A percentile compares a stretch with the other conserved stretches of the same genome.
Evolutionary conservation across 106 monocot species (phyloP).

Genomic region (Hemerocallis citrina): DNA sequence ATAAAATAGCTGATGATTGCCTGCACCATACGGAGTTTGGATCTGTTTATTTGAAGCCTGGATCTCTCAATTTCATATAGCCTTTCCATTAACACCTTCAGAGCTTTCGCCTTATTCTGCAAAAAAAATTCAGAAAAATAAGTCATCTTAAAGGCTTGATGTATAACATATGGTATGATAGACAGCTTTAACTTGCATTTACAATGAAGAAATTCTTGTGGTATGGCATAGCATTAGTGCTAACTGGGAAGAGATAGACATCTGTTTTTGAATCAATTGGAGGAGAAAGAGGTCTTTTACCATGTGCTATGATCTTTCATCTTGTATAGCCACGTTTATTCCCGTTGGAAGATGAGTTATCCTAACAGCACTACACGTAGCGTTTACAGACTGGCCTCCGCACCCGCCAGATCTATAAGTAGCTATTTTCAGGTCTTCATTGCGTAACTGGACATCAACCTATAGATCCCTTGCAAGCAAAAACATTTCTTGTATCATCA

Average conservation of each 20-base stretch:
- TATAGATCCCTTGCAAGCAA: conserved; percentile 16
- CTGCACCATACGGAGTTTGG: conserved; percentile 85
- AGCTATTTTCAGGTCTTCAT: conserved; percentile 92
- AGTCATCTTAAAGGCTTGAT: not conserved
- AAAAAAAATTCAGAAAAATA: not conserved
- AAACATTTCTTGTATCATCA: not conserved
- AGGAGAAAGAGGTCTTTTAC: conserved; percentile 23
- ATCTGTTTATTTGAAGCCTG: conserved; percentile 58
- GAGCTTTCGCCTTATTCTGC: conserved; percentile 93
- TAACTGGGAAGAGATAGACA: not conserved
- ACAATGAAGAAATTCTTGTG: too few relatives aligned
- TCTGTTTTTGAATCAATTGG: not conserved
- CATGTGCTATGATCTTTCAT: conserved; percentile 97
- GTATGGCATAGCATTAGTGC: too few relatives aligned
- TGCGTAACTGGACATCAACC: conserved; percentile 85
- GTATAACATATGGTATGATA: too few relatives aligned
- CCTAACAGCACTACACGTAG: conserved; percentile 92
- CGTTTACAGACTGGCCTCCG: conserved; percentile 94
- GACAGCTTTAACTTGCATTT: too few relatives aligned
- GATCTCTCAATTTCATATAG: conserved; percentile 79
- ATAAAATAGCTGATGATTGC: conserved; percentile 10
- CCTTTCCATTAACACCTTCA: conserved; percentile 73
- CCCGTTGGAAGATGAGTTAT: conserved; percentile 90
- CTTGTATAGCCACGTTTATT: conserved; percentile 79
- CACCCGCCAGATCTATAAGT: conserved; percentile 84